phyloP scores from a whole-genome alignment of 257 asterid genomes.

The Fraxinus quadrangulata region DNA sequence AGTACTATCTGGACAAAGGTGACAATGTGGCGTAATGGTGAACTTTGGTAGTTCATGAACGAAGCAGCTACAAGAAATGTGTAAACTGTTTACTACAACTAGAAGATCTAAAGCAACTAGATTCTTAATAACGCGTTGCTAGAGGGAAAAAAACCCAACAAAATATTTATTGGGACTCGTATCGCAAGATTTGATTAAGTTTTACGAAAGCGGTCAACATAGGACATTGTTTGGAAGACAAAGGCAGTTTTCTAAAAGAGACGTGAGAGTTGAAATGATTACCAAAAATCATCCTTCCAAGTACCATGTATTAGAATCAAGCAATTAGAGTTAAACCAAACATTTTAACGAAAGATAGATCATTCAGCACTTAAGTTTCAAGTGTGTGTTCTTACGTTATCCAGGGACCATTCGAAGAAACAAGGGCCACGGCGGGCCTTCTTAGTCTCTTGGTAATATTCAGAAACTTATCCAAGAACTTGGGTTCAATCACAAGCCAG shows the following conservation, averaged over 20 bases:
- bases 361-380: neutral
- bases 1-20: neutral
- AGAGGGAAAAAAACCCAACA: neutral
- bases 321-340: neutral
- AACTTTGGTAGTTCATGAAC: neutral
- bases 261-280: neutral
- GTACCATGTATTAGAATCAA: neutral
- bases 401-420: slow-evolving; percentile 89
- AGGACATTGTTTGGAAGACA: neutral
- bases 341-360: neutral
- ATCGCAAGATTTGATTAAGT: neutral
- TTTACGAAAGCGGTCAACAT: neutral
- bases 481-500: slow-evolving; percentile 96
- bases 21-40: neutral
- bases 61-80: neutral
- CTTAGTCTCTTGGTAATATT: slow-evolving; percentile 68
- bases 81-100: too few species aligned
- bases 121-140: neutral
- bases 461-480: slow-evolving; percentile 86
- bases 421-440: slow-evolving; percentile 94
- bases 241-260: neutral
- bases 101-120: neutral
- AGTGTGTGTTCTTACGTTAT: slow-evolving; percentile 59
- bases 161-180: neutral
- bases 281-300: neutral